Evolutionary conservation across 2,329 filamentous ascomycete species (phyloP), one percentile per base, ranked within the genome.

Genomic region (Colletotrichum lentis): DNA sequence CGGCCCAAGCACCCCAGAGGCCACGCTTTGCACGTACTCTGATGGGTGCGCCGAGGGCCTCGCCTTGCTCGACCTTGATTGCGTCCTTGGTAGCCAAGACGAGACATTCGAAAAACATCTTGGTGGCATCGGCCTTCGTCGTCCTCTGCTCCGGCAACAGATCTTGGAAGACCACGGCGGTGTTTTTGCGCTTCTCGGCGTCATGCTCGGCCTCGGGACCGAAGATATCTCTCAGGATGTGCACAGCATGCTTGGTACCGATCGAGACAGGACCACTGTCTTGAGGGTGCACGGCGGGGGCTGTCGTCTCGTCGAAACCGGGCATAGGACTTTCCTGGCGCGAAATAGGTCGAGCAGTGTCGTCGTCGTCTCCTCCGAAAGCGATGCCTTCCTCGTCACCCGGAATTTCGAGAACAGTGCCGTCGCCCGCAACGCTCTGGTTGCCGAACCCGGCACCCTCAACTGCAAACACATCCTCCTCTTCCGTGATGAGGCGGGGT

Each of bases 81-180:
- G 96, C 96, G 77, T 99, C 96, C 82, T 99, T 99, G 49, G 96
- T 99, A 5, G 95, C 96, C 54, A 99, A 85, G 3, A 99, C 96
- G 27, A 99, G 85, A 62, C 96, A 91, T 81, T 99, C 96, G 74
- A 99, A 99, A 83, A 99, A 99, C 94, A 99, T 97, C 85, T 97
- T 97, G 50, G 96, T 99, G 0, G 96, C 96, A 74, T 98, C 96
- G 10, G 91, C 91, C 78, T 93, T 92, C 72, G 87, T 93, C 0
- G 95, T 95, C 69, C 86, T 87, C 71, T 85, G 82, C 79, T 97
- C 93, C 0, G 96, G 96, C 41, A 97, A 86, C 55, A 99, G 85
- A 66, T 97, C 91, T 74, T 97, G 95, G 84, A 99, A 97, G 3
- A 96, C 85, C 3, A 97, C 93, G 14, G 88, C 88, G 27, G 85